Percentiles rank a stretch among this genome's conserved stretches.
These are phyloP conservation scores for Fusarium kyushuense DNA, from an alignment of 2,329 filamentous ascomycete genomes.

Conservation along the genomic window DNA sequence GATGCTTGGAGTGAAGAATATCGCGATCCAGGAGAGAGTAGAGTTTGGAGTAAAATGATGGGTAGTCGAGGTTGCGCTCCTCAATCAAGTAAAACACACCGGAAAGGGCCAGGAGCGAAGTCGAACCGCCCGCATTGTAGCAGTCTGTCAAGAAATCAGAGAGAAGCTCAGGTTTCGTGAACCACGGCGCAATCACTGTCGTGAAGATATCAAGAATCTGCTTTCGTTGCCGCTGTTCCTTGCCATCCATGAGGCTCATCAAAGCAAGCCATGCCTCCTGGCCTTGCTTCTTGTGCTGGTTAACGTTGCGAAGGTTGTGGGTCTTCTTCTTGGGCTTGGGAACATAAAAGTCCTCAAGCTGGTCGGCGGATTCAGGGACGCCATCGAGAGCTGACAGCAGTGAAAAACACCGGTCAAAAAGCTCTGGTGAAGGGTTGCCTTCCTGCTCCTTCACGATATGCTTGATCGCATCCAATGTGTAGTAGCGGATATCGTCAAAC, in stretches of 20 bases:
- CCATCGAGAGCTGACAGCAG: constrained; percentile 76
- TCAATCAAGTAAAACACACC: constrained; percentile 96
- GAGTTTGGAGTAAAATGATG: constrained; percentile 91
- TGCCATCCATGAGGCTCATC: constrained; percentile 74
- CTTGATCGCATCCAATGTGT: constrained; percentile 79
- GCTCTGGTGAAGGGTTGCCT: constrained; percentile 34
- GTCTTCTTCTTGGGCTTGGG: constrained; percentile 74
- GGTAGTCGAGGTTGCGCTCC: constrained; percentile 94
- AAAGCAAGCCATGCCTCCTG: constrained; percentile 90
- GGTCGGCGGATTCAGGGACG: constrained; percentile 74
- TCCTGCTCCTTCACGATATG: constrained; percentile 46
- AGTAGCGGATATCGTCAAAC: constrained; percentile 87
- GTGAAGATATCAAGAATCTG: constrained; percentile 80
- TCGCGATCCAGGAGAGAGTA: constrained; percentile 91
- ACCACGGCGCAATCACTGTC: constrained; percentile 87
- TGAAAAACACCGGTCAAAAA: constrained; percentile 70
- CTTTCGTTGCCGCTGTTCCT: constrained; percentile 87
- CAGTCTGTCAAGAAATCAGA: constrained; percentile 98
- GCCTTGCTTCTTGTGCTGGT: constrained; percentile 80
- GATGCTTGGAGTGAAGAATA: constrained; percentile 92
- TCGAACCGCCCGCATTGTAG: constrained; percentile 87
- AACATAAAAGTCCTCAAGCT: constrained; percentile 77
- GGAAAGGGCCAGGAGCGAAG: constrained; percentile 87
- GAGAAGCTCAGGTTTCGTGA: constrained; percentile 85
- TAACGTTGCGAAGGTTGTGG: constrained; percentile 72